Evolutionary conservation across 2,329 filamentous ascomycete genomes (phyloP), one percentile per base, ranked within the genome.

Genomic region (Aspergillus flavus): DNA sequence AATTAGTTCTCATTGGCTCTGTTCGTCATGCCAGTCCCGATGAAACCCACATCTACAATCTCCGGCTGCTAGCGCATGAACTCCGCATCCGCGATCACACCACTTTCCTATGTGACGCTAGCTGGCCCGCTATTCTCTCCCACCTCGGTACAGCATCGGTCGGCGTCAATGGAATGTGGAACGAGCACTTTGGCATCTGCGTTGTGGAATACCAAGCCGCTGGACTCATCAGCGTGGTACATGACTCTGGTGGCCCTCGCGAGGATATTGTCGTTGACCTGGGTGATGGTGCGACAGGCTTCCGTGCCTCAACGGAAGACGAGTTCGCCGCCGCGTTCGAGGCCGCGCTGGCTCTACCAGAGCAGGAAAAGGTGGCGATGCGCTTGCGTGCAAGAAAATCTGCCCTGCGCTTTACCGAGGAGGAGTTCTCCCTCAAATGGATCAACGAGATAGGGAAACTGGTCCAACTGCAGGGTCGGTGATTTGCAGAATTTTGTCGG

Each of bases 121-220:
- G 91, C 30, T 99, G 94, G 93, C 88, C 91, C 4, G 87, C 93
- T 69, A 92, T 99, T 59, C 83, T 97, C 11, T 85, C 91, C 36
- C 93, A 92, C 87, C 83, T 98, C 64, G 82, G 87, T 59, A 88
- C 83, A 66, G 89, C 91, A 4, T 94, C 88, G 21, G 87, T 99
- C 1, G 95, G 95, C 57, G 93, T 96, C 34, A 99, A 99, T 71
- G 93, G 91, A 73, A 99, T 99, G 95, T 99, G 95, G 94, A 98
- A 97, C 76, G 95, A 99, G 81, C 95, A 99, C 78, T 99, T 99
- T 76, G 95, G 95, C 26, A 99, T 99, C 63, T 95, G 95, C 1
- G 94, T 98, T 19, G 95, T 99, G 46, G 95, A 99, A 82, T 99
- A 98, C 75, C 94, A 98, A 76, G 95, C 95, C 4, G 95, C 95